Conservation (phyloP, 371 early-diverging fungal genomes). For the Syncephalastrum monosporum region DNA sequence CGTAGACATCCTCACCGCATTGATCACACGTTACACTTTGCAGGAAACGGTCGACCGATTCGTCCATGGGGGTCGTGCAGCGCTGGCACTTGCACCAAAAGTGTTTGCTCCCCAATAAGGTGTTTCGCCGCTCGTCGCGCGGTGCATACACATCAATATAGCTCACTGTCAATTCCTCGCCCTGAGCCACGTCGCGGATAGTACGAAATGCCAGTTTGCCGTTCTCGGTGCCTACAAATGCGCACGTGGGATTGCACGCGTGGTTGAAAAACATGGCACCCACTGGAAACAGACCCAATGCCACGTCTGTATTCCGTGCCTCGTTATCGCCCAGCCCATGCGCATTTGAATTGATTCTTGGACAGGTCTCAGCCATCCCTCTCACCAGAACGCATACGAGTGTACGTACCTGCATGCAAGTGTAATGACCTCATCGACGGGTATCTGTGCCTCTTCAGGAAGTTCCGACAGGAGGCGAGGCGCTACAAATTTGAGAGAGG, state of each 20-base stretch:
- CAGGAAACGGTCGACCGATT: conserved; percentile 67
- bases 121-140: conserved; percentile 68
- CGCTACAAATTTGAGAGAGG: conserved; percentile 13
- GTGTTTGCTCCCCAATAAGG: conserved; percentile 57
- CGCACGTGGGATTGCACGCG: conserved; percentile 70
- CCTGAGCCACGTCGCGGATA: conserved; percentile 52
- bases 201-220: conserved; percentile 61
- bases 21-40: conserved; percentile 62
- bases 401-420: conserved; percentile 55
- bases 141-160: conserved; percentile 69
- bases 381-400: background rate
- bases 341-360: conserved; percentile 60
- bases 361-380: background rate
- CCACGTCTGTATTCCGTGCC: conserved; percentile 55
- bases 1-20: conserved; percentile 67
- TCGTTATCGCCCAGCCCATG: conserved; percentile 55
- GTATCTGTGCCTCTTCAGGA: conserved; percentile 41
- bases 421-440: conserved; percentile 55
- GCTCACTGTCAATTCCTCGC: conserved; percentile 60
- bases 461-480: conserved; percentile 44
- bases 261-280: conserved; percentile 64
- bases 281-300: conserved; percentile 65
- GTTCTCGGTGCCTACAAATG: conserved; percentile 50
- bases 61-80: conserved; percentile 57
- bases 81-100: conserved; percentile 76